Percentiles rank a stretch among this genome's conserved stretches.
phyloP scores from a whole-genome alignment of 805 yeast species.

The Tetrapisispora arboricola region DNA sequence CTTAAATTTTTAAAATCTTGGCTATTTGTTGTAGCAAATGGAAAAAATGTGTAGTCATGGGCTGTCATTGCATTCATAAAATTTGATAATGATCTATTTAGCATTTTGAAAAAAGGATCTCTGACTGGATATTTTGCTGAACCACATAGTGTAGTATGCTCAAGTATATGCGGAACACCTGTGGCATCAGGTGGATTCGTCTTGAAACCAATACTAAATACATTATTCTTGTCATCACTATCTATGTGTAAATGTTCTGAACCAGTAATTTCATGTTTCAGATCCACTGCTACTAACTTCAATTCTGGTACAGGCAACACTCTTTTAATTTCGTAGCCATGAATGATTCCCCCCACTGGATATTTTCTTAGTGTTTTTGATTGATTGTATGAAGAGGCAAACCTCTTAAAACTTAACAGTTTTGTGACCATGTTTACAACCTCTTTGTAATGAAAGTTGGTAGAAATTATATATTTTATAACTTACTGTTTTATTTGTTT shows the following conservation, averaged over 20 bases:
- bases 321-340: slow-evolving; percentile 59
- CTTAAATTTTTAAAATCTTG: slow-evolving; percentile 75
- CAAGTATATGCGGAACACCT: slow-evolving; percentile 93
- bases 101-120: slow-evolving; percentile 97
- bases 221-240: slow-evolving; percentile 80
- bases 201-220: slow-evolving; percentile 79
- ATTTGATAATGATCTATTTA: slow-evolving; percentile 85
- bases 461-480: too few species aligned
- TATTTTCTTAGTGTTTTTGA: slow-evolving; percentile 38
- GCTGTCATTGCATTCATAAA: slow-evolving; percentile 99
- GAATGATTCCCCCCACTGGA: slow-evolving; percentile 50
- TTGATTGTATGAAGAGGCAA: slow-evolving; percentile 22
- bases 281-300: slow-evolving; percentile 65
- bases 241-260: slow-evolving; percentile 80
- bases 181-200: slow-evolving; percentile 93
- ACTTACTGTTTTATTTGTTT: too few species aligned
- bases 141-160: slow-evolving; percentile 94
- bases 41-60: slow-evolving; percentile 89
- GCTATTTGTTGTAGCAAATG: slow-evolving; percentile 87
- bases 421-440: background rate
- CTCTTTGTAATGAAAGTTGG: background rate
- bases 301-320: slow-evolving; percentile 71
- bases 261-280: slow-evolving; percentile 60
- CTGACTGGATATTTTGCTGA: slow-evolving; percentile 84
- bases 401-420: slow-evolving; percentile 22